Conservation (phyloP, 805 yeast species). For the Saturnispora silvae region DNA sequence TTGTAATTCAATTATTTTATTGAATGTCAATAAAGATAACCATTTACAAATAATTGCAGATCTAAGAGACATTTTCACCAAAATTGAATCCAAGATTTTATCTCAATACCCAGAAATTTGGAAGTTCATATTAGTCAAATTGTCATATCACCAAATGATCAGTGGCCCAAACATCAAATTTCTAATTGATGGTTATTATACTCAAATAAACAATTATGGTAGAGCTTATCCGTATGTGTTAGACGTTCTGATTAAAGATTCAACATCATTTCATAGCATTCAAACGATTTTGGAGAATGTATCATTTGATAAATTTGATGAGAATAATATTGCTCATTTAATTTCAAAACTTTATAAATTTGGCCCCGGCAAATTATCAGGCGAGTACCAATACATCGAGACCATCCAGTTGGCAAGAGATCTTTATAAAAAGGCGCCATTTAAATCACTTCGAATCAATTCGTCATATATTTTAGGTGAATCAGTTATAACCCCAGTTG, state of each 20-base stretch:
- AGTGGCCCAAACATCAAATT: slow-evolving; percentile 15
- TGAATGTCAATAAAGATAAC: slow-evolving; percentile 13
- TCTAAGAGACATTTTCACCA: slow-evolving; percentile 13
- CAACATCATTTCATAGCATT: slow-evolving; percentile 9
- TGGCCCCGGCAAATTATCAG: slow-evolving; percentile 11
- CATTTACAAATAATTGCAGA: slow-evolving; percentile 12
- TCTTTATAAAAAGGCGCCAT: slow-evolving; percentile 11
- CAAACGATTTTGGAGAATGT: slow-evolving; percentile 12
- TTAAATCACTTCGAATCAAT: slow-evolving; percentile 17
- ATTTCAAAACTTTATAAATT: slow-evolving; percentile 21
- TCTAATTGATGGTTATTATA: slow-evolving; percentile 9
- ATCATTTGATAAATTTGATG: slow-evolving; percentile 16
- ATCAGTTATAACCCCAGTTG: slow-evolving; percentile 24
- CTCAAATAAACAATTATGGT: slow-evolving; percentile 1
- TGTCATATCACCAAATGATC: slow-evolving; percentile 16
- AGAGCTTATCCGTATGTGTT: slow-evolving; percentile 13
- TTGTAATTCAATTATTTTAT: slow-evolving; percentile 21
- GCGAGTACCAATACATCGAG: slow-evolving; percentile 6
- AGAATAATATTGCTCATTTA: slow-evolving; percentile 17
- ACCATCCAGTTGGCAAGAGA: slow-evolving; percentile 21
- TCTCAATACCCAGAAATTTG: slow-evolving; percentile 23
- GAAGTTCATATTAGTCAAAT: slow-evolving; percentile 21
- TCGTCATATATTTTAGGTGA: slow-evolving; percentile 26
- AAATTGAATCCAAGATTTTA: slow-evolving; percentile 15
- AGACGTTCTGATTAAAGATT: slow-evolving; percentile 18